phyloP scores from a whole-genome alignment of 2,329 filamentous ascomycete species.

The Tolypocladium cylindrosporum region DNA sequence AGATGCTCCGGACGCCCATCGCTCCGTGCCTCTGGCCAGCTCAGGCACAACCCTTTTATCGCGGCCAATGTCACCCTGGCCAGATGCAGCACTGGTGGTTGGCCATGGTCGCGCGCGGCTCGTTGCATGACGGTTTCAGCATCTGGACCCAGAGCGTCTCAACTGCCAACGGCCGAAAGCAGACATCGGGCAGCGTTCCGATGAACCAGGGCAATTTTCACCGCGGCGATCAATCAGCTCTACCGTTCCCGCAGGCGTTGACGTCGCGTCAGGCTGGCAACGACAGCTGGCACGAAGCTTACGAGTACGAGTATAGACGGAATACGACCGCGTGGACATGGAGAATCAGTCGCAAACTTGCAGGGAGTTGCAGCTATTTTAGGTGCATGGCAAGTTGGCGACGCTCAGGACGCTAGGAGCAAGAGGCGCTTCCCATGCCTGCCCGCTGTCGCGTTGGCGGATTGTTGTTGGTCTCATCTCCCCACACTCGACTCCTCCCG shows the following conservation, averaged over 20 bases:
- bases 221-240: background rate
- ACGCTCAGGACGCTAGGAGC: background rate
- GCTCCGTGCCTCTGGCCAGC: background rate
- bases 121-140: slow-evolving; percentile 5
- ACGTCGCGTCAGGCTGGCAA: too few species aligned
- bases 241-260: too few species aligned
- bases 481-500: background rate
- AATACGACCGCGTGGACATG: too few species aligned
- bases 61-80: background rate
- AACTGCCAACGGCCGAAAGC: background rate
- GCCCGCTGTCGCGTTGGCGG: background rate
- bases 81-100: background rate
- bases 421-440: background rate
- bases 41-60: background rate
- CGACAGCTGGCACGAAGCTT: background rate
- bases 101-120: background rate
- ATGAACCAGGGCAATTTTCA: background rate
- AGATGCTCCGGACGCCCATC: background rate
- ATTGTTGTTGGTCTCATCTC: background rate
- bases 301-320: background rate
- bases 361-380: background rate
- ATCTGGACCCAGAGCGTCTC: background rate
- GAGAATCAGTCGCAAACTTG: background rate
- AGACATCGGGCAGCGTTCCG: background rate
- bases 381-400: background rate